Conservation (phyloP, 2,329 filamentous ascomycete species). For the Xylariales sp. region DNA sequence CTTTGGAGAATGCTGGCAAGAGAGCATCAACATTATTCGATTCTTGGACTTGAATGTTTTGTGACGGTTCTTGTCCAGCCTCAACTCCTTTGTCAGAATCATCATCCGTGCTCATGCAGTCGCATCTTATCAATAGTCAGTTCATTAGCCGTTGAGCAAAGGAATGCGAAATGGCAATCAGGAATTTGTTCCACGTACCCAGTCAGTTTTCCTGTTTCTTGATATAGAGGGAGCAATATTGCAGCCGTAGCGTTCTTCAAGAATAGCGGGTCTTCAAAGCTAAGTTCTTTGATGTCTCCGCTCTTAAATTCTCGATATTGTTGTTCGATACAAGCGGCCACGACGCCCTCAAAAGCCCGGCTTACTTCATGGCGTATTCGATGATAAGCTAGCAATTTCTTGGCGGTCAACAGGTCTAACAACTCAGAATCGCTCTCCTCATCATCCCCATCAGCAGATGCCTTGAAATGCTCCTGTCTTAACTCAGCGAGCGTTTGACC, state of each 20-base stretch:
- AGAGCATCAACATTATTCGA: no score
- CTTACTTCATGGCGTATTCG: background rate
- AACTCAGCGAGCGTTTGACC: background rate
- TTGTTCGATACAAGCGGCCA: conserved; percentile 1
- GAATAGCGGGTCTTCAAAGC: background rate
- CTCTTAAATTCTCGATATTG: conserved; percentile 1
- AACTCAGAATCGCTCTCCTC: background rate
- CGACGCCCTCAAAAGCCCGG: background rate
- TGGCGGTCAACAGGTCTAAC: background rate
- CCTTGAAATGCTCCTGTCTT: background rate
- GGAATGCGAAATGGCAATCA: no score
- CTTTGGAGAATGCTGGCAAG: no score
- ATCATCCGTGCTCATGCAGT: no score
- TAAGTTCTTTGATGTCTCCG: background rate
- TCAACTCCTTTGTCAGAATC: no score
- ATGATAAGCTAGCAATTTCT: background rate
- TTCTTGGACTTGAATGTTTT: no score
- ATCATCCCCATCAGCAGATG: no score
- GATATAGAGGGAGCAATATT: conserved; percentile 1
- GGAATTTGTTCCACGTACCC: conserved; percentile 3
- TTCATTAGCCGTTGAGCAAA: no score
- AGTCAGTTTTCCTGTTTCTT: background rate
- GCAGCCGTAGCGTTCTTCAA: background rate
- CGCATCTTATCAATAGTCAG: no score
- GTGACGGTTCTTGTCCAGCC: no score